Evolutionary conservation across 2,329 filamentous ascomycete genomes (phyloP).

Genomic region (Epichloe sibirici): DNA sequence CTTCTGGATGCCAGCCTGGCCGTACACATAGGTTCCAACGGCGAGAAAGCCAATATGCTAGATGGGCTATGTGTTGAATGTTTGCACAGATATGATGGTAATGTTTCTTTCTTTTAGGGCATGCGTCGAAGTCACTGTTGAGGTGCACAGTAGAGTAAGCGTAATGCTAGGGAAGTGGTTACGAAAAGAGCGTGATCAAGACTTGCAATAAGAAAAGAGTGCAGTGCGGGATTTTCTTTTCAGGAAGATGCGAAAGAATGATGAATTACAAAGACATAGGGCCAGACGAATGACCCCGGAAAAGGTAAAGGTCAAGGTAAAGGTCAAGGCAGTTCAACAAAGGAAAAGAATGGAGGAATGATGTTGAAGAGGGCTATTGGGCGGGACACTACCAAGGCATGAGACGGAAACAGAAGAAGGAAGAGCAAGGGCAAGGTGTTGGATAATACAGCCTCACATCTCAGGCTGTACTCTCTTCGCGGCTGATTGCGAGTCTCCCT

Average conservation of each 20-base stretch:
- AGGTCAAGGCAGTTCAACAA: neutral
- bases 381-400: neutral
- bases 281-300: neutral
- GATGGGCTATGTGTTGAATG: neutral
- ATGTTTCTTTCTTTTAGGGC: neutral
- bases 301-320: neutral
- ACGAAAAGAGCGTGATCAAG: neutral
- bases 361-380: neutral
- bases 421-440: too few species aligned
- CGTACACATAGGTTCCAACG: too few species aligned
- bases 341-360: neutral
- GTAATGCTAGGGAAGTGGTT: neutral
- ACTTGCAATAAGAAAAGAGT: neutral
- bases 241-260: neutral
- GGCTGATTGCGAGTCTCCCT: too few species aligned
- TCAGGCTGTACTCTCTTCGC: too few species aligned
- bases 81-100: neutral
- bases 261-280: neutral
- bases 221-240: neutral
- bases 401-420: neutral
- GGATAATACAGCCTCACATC: too few species aligned
- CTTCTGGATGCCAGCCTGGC: too few species aligned
- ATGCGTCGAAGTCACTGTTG: neutral
- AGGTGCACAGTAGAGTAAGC: neutral
- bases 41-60: too few species aligned